Percentiles rank a stretch among this genome's conserved stretches.
Evolutionary conservation across 2,329 filamentous ascomycete genomes (phyloP).

Genomic region (Fusarium pininemorale): DNA sequence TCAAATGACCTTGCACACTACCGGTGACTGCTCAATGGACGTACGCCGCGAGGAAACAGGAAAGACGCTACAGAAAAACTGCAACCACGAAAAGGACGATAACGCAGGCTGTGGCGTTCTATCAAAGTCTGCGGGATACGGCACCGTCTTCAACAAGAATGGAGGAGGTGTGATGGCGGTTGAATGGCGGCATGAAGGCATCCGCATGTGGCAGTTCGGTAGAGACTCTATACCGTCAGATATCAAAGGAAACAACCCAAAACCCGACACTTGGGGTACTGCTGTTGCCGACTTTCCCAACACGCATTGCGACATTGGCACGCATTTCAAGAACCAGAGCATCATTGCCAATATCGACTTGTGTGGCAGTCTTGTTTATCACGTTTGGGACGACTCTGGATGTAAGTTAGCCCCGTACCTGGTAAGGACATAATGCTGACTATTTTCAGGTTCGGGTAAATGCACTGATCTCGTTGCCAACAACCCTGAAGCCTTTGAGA

Average conservation of each 20-base stretch:
- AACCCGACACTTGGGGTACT: slow-evolving; percentile 69
- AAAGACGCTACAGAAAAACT: slow-evolving; percentile 53
- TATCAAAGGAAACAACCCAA: slow-evolving; percentile 60
- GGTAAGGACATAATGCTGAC: neutral
- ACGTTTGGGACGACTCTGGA: slow-evolving; percentile 56
- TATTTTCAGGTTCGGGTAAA: slow-evolving; percentile 58
- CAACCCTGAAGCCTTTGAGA: slow-evolving; percentile 63
- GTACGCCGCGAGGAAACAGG: slow-evolving; percentile 65
- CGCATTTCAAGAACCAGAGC: slow-evolving; percentile 71
- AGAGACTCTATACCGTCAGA: slow-evolving; percentile 60
- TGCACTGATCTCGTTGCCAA: slow-evolving; percentile 68
- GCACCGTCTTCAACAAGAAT: slow-evolving; percentile 59
- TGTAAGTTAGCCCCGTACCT: slow-evolving; percentile 45
- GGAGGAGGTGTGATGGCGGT: slow-evolving; percentile 69
- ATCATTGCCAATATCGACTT: slow-evolving; percentile 74
- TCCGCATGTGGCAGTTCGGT: slow-evolving; percentile 70
- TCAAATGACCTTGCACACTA: slow-evolving; percentile 69
- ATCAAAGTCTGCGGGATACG: slow-evolving; percentile 56
- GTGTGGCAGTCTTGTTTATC: slow-evolving; percentile 65
- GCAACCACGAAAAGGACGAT: slow-evolving; percentile 58
- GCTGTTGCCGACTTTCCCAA: slow-evolving; percentile 72
- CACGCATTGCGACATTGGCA: slow-evolving; percentile 67
- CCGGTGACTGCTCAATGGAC: slow-evolving; percentile 59
- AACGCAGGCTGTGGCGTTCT: slow-evolving; percentile 68
- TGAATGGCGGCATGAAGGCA: slow-evolving; percentile 68